Evolutionary conservation across 495 filamentous ascomycete genomes (phyloP), one percentile per base, ranked within the genome.

Genomic region (Chlorociboria aeruginascens): DNA sequence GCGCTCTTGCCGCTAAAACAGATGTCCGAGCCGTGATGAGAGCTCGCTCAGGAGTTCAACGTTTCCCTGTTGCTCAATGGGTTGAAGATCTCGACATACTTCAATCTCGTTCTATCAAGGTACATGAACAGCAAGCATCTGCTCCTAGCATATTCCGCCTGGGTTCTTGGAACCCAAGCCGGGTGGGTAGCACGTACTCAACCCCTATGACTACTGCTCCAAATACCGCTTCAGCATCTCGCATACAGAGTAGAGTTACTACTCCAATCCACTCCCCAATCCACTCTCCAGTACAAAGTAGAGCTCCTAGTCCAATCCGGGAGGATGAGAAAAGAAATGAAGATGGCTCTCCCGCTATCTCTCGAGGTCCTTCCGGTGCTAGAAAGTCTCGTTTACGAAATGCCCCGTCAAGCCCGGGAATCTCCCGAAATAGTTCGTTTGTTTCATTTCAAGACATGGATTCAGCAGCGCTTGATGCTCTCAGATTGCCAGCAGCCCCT

Each of bases 61-160:
- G 84, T 7, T 89, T 87, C 65, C 84, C 84, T 6, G 82, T 83
- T 25, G 77, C 75, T 2, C 78, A 82, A 48, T 83, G 79, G 79
- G 62, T 81, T 33, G 73, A 79, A 53, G 73, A 78, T 55, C 53
- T 83, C 32, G 79, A 80, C 34, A 74, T 73, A 29, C 65, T 83
- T 10, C 76, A 83, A 56, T 67, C 69, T n/a, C 76, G 72, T 33
- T 62, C 65, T 29, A 66, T 67, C 52, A 57, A 61, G 17, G 59
- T 65, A 38, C 62, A 63, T 49, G 49, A 55, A 30, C 62, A 66
- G 48, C 61, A 65, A 38, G 36, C 8, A n/a, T 14, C n/a, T n/a
- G 11, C 11, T 39, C 36, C n/a, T 8, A 39, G n/a, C 13, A n/a
- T 17, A 6, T n/a, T n/a, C 7, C 13, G n/a, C 13, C 11, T 17